Conservation (phyloP, 1,139 yeast genomes). For the Scheffersomyces insectosa region DNA sequence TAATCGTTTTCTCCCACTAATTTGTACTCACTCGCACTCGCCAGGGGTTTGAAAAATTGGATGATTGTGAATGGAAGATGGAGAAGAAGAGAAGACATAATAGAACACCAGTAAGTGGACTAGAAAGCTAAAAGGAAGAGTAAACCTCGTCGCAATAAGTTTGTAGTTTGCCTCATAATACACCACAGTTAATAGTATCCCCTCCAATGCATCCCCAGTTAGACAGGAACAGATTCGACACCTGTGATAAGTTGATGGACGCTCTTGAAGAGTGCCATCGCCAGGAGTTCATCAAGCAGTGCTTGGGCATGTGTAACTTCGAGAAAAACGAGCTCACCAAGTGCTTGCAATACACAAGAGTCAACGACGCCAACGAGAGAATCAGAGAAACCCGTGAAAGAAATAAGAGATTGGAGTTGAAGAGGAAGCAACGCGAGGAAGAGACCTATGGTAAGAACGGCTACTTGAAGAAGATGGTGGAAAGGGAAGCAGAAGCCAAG, state of each 20-base stretch:
- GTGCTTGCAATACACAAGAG: constrained; percentile 80
- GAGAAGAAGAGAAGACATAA: no score
- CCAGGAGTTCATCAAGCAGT: constrained; percentile 65
- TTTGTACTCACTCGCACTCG: no score
- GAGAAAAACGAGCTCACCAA: constrained; percentile 75
- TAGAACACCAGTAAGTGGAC: no score
- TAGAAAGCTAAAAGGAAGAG: no score
- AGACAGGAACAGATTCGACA: constrained; percentile 45
- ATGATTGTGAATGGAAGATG: no score
- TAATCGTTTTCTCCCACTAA: no score
- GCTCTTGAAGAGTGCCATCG: constrained; percentile 91
- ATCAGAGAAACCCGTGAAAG: constrained; percentile 58
- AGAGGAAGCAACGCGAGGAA: constrained; percentile 65
- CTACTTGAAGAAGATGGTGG: constrained; percentile 66
- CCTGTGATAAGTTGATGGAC: constrained; percentile 79
- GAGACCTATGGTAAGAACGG: constrained; percentile 80
- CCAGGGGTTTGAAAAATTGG: no score
- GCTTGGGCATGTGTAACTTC: constrained; percentile 84
- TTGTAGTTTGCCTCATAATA: no score
- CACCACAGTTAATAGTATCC: no score
- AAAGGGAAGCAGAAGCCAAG: constrained; percentile 25
- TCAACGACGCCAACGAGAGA: constrained; percentile 64
- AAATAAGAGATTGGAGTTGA: constrained; percentile 53
- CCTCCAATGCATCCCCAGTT: constrained; percentile 47
- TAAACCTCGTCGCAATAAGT: no score